These are phyloP conservation scores for Arthrinium phaeospermum DNA, from an alignment of 2,329 filamentous ascomycete species.

Conservation along the genomic window DNA sequence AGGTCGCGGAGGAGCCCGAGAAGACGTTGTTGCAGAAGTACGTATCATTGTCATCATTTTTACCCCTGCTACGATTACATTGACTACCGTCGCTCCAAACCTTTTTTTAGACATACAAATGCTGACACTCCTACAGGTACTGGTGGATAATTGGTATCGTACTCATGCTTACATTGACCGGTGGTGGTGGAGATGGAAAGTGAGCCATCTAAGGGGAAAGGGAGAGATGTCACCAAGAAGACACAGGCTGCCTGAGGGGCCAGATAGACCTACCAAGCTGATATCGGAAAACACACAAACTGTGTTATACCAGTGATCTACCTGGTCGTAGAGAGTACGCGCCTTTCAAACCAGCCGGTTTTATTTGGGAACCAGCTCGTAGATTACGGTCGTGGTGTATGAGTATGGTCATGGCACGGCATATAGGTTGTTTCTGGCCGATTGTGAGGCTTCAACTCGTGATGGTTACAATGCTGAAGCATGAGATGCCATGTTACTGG, in stretches of 20 bases:
- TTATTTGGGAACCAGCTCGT: neutral
- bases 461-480: neutral
- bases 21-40: constrained; percentile 73
- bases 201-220: constrained; percentile 29
- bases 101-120: neutral
- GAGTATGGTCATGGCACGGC: neutral
- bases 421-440: too few relatives aligned
- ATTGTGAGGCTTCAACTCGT: too few relatives aligned
- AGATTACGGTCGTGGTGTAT: neutral
- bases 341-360: neutral
- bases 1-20: constrained; percentile 60
- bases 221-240: neutral
- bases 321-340: neutral
- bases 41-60: constrained; percentile 34
- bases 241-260: neutral
- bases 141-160: constrained; percentile 68
- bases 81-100: neutral
- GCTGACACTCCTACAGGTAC: constrained; percentile 52
- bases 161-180: constrained; percentile 58
- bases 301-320: neutral
- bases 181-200: constrained; percentile 60
- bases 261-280: neutral
- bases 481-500: neutral
- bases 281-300: neutral
- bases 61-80: neutral